These are phyloP conservation scores for Ustilago vetiveriae DNA, from an alignment of 1,284 basidiomycete genomes.

Conservation along the genomic window DNA sequence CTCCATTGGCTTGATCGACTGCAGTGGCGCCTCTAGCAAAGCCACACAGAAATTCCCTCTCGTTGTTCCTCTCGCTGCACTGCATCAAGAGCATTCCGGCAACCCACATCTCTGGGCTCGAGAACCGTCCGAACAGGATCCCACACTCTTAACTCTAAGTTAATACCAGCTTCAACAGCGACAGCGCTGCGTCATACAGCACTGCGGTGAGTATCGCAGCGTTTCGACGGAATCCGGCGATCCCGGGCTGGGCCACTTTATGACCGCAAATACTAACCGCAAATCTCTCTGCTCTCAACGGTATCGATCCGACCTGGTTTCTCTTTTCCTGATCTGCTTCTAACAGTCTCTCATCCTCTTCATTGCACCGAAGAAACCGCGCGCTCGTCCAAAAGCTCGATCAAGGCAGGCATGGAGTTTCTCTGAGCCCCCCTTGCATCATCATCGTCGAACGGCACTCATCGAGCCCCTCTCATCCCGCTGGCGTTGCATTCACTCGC, in stretches of 20 bases:
- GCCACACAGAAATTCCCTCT: neutral
- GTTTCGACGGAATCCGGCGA: constrained; percentile 4
- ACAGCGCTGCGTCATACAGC: constrained; percentile 9
- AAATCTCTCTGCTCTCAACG: neutral
- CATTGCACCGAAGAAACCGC: no score
- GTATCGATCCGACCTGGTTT: no score
- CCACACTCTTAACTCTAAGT: constrained; percentile 12
- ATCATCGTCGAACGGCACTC: constrained; percentile 5
- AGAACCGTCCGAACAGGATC: no score
- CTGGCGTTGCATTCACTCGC: neutral
- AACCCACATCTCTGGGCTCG: no score
- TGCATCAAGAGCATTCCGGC: no score
- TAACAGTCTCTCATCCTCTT: no score
- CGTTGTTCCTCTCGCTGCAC: neutral
- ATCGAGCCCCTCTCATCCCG: neutral
- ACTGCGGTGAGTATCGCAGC: neutral
- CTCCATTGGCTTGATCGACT: constrained; percentile 1
- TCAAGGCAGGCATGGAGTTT: constrained; percentile 23
- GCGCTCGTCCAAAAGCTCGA: no score
- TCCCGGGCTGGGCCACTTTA: neutral
- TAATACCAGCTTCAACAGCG: neutral
- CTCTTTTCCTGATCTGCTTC: no score
- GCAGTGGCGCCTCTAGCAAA: neutral
- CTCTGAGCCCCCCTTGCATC: constrained; percentile 6
- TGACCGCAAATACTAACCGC: neutral